Conservation (phyloP, 768 basidiomycete species). For the Kwoniella shandongensis region DNA sequence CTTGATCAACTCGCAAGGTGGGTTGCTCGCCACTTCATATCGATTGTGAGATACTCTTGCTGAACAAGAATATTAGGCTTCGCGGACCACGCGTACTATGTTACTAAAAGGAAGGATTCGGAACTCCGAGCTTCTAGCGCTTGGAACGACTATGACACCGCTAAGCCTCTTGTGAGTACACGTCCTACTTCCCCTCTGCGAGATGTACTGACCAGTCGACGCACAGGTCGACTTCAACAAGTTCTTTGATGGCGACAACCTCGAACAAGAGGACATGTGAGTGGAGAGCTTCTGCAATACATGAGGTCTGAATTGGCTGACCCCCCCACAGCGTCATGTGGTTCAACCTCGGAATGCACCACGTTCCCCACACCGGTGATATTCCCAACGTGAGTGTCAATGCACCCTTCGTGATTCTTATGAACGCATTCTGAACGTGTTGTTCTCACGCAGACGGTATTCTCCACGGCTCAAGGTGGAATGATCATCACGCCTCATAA, state of each 20-base stretch:
- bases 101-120: slow-evolving; percentile 45
- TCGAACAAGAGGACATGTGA: slow-evolving; percentile 51
- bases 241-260: slow-evolving; percentile 50
- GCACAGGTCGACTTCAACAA: slow-evolving; percentile 47
- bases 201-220: no score
- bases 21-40: neutral
- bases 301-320: neutral
- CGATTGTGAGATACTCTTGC: no score
- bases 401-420: neutral
- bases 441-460: no score
- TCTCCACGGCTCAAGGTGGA: slow-evolving; percentile 31
- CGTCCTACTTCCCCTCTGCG: no score
- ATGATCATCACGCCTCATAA: slow-evolving; percentile 51
- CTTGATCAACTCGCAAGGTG: slow-evolving; percentile 34
- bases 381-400: slow-evolving; percentile 38
- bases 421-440: neutral
- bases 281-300: neutral
- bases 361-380: slow-evolving; percentile 46
- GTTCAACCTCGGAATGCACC: slow-evolving; percentile 50
- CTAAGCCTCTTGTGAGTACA: slow-evolving; percentile 32
- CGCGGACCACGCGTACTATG: slow-evolving; percentile 42
- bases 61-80: no score
- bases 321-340: slow-evolving; percentile 21
- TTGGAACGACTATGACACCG: slow-evolving; percentile 37
- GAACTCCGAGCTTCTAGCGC: slow-evolving; percentile 34